These are phyloP conservation scores for Pterocarpus santalinus DNA, from an alignment of 306 rosid species.

Conservation along the genomic window DNA sequence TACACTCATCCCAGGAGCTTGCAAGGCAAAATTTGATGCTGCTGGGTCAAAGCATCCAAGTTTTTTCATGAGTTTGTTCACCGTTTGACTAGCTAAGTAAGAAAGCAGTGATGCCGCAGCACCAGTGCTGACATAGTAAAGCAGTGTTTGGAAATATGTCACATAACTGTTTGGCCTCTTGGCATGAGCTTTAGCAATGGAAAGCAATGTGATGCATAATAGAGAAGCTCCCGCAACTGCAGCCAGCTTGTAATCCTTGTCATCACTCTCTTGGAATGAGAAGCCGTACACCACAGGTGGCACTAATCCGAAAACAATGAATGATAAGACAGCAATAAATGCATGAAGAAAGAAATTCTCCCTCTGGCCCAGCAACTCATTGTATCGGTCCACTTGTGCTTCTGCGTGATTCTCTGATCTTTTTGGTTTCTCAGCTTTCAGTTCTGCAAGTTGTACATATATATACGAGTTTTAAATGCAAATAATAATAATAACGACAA, in stretches of 20 bases:
- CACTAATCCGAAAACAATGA: slow-evolving; percentile 71
- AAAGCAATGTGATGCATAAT: slow-evolving; percentile 69
- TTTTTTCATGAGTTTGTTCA: slow-evolving; percentile 52
- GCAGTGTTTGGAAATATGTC: slow-evolving; percentile 58
- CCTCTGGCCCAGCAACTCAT: slow-evolving; percentile 58
- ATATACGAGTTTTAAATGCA: too few species aligned
- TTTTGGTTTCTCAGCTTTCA: slow-evolving; percentile 56
- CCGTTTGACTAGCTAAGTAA: slow-evolving; percentile 66
- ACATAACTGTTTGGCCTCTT: slow-evolving; percentile 51
- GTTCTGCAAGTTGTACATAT: slow-evolving; percentile 54
- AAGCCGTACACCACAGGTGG: slow-evolving; percentile 81
- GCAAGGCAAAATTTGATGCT: too few species aligned
- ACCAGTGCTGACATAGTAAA: slow-evolving; percentile 58
- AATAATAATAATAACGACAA: too few species aligned
- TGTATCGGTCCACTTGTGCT: slow-evolving; percentile 53
- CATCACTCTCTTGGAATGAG: slow-evolving; percentile 64
- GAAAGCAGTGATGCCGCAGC: slow-evolving; percentile 65
- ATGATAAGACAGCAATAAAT: slow-evolving; percentile 61
- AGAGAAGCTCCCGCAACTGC: slow-evolving; percentile 81
- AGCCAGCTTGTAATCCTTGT: slow-evolving; percentile 70
- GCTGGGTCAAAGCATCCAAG: slow-evolving; percentile 66
- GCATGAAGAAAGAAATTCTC: slow-evolving; percentile 69
- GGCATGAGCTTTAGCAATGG: slow-evolving; percentile 64
- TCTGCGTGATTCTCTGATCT: slow-evolving; percentile 39
- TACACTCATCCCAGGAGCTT: too few species aligned